A percentile compares a stretch with the other conserved stretches of the same genome.
These are phyloP conservation scores for Ophiocordyceps robertsii DNA, from an alignment of 2,329 filamentous ascomycete genomes.

Conservation along the genomic window DNA sequence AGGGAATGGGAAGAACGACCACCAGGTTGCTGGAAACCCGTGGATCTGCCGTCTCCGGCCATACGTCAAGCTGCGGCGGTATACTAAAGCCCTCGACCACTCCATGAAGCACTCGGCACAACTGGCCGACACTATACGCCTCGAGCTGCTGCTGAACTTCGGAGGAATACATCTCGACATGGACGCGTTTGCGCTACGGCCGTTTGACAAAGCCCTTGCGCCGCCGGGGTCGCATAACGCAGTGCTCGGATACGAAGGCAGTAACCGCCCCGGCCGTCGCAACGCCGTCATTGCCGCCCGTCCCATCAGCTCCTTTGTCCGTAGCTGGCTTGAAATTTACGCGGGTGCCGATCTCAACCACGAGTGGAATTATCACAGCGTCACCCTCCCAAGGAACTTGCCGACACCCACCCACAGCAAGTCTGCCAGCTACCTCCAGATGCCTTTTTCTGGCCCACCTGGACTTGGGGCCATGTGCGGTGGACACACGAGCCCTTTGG, in stretches of 20 bases:
- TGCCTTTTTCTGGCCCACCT: slow-evolving; percentile 8
- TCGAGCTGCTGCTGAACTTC: slow-evolving; percentile 5
- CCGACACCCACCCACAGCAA: not conserved
- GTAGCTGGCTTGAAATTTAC: no score
- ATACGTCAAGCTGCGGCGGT: no score
- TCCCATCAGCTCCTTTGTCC: no score
- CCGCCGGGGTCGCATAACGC: no score
- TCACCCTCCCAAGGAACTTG: slow-evolving; percentile 3
- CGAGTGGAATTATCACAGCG: slow-evolving; percentile 3
- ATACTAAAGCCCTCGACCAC: no score
- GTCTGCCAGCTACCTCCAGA: slow-evolving; percentile 6
- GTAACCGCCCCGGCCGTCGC: no score
- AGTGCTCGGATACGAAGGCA: not conserved
- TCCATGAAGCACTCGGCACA: slow-evolving; percentile 1
- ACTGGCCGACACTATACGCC: slow-evolving; percentile 3
- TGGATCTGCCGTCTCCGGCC: not conserved
- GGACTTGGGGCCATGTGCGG: slow-evolving; percentile 5
- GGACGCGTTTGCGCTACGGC: slow-evolving; percentile 4
- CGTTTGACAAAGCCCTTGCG: no score
- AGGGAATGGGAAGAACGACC: no score
- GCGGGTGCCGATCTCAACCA: not conserved
- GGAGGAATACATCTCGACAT: slow-evolving; percentile 6
- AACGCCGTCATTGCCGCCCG: no score
- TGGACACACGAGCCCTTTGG: slow-evolving; percentile 6
- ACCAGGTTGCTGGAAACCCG: no score